Percentiles rank a stretch among this genome's conserved stretches.
These are phyloP conservation scores for Blastomyces percursus DNA, from an alignment of 2,329 filamentous ascomycete species.

Conservation along the genomic window DNA sequence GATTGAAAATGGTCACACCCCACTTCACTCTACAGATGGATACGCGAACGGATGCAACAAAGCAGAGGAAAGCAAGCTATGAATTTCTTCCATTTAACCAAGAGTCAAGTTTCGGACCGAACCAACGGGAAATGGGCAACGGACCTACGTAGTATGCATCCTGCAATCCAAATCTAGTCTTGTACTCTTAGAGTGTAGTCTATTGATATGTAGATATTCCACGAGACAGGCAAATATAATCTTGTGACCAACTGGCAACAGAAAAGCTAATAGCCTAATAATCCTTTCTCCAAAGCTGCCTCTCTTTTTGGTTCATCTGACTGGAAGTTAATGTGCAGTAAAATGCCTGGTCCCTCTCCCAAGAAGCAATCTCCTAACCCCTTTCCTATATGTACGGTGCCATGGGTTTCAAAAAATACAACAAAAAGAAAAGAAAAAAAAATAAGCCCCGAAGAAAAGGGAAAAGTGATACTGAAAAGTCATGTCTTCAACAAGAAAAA, in stretches of 20 bases:
- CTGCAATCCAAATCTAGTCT: not conserved
- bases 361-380: not conserved
- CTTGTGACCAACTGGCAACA: not conserved
- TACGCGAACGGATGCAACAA: not conserved
- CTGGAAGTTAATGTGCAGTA: not conserved
- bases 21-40: not conserved
- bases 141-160: not conserved
- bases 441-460: not conserved
- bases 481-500: not conserved
- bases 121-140: not conserved
- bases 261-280: not conserved
- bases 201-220: not conserved
- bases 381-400: not conserved
- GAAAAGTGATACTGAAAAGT: not conserved
- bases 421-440: not conserved
- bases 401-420: not conserved
- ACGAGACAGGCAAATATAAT: not conserved
- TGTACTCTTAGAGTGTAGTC: not conserved
- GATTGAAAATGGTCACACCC: too few relatives aligned
- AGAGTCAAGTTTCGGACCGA: not conserved
- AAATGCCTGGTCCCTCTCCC: not conserved
- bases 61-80: too few relatives aligned
- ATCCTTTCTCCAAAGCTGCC: not conserved
- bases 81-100: not conserved
- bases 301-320: not conserved